Evolutionary conservation across 2,329 filamentous ascomycete genomes (phyloP), one percentile per base, ranked within the genome.

Genomic region (Neofusicoccum laricinum): DNA sequence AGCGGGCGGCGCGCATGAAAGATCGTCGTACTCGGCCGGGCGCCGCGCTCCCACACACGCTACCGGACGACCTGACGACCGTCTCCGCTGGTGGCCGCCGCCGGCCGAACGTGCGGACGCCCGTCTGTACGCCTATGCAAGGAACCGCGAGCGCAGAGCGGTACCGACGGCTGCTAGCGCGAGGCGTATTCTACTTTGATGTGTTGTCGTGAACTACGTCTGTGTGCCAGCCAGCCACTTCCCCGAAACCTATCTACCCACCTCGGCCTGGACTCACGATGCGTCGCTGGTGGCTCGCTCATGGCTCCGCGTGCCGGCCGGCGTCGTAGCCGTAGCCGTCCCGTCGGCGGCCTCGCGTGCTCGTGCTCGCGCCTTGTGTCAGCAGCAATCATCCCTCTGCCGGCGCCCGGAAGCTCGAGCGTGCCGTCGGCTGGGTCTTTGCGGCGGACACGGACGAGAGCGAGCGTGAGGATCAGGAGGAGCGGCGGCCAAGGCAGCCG

Each of bases 381-480:
- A 45, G 21, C 25, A 45, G 30, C 55, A 59, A 59, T 19, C 15
- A 30, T 19, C 19, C 40, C 21, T 34, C 15, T 32, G 46, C 55
- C 55, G 25, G 55, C n/a, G n/a, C 11, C 41, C 41, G 41, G 55
- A 59, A 59, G 55, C 55, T 46, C 30, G 55, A 46, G 55, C 41
- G 40, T 46, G 55, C 55, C 55, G 53, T 51, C 32, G 49, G 49
- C 49, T 32, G 15, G 25, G 30, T 14, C 38, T 36, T 34, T 19
- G 40, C 53, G 21, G 10, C 36, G 38, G 55, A 46, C 55, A 59
- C 53, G 53, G 55, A 21, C 55, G 55, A 59, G n/a, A 32, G 38
- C 53, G 53, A 58, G 53, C 53, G 53, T 58, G 41, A 59, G 55
- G 55, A 59, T 59, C 55, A 46, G 55, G 53, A 58, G 40, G 8